Evolutionary conservation across 805 yeast genomes (phyloP).

Genomic region (Ogataea corticis): DNA sequence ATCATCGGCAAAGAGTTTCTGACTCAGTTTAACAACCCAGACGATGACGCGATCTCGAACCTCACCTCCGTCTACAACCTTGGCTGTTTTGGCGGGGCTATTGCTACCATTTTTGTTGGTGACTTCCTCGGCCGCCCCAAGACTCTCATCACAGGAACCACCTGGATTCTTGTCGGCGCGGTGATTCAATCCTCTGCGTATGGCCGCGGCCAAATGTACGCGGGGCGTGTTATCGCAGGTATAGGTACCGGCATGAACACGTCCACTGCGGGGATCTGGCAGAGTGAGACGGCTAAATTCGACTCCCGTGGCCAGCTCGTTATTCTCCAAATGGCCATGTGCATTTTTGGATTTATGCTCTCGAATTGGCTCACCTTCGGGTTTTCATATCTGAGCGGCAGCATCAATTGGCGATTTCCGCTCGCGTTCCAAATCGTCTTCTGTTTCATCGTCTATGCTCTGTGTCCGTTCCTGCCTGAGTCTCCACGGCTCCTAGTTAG

Average conservation of each 20-base stretch:
- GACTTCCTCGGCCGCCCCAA: slow-evolving; percentile 25
- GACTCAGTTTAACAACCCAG: slow-evolving; percentile 21
- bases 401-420: slow-evolving; percentile 36
- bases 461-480: slow-evolving; percentile 36
- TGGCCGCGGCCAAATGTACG: slow-evolving; percentile 28
- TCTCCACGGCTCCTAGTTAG: slow-evolving; percentile 43
- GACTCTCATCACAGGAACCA: slow-evolving; percentile 21
- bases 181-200: slow-evolving; percentile 25
- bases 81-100: slow-evolving; percentile 33
- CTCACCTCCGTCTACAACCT: slow-evolving; percentile 15
- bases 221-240: slow-evolving; percentile 36
- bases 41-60: slow-evolving; percentile 15
- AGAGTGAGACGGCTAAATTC: slow-evolving; percentile 36
- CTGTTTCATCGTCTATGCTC: slow-evolving; percentile 16
- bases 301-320: slow-evolving; percentile 34
- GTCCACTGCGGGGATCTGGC: slow-evolving; percentile 38
- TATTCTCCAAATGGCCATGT: slow-evolving; percentile 33
- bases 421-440: slow-evolving; percentile 34
- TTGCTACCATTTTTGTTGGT: slow-evolving; percentile 36
- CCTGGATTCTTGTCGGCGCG: slow-evolving; percentile 28
- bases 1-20: slow-evolving; percentile 34
- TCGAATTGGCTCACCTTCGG: slow-evolving; percentile 41
- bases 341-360: slow-evolving; percentile 31
- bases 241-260: slow-evolving; percentile 38
- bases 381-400: slow-evolving; percentile 31